phyloP scores from a whole-genome alignment of 305 asterid genomes.

The Rubia balearica region DNA sequence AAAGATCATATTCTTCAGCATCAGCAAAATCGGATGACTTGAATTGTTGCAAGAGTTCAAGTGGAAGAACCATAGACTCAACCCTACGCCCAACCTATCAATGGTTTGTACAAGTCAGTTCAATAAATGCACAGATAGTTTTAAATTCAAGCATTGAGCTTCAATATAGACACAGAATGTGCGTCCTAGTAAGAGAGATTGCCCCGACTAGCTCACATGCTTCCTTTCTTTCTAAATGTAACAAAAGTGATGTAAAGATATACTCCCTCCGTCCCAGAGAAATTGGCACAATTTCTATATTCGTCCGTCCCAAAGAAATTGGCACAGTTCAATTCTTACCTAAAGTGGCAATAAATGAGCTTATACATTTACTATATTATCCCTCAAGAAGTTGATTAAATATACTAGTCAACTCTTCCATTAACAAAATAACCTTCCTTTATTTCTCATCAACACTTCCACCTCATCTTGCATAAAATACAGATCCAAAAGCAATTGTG shows the following conservation, averaged over 20 bases:
- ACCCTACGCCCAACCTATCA: conserved; percentile 72
- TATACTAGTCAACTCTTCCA: no score
- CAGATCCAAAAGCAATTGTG: no score
- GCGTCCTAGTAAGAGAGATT: background rate
- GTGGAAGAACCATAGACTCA: conserved; percentile 75
- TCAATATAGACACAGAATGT: background rate
- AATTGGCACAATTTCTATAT: no score
- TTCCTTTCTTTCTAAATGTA: background rate
- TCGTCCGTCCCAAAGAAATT: no score
- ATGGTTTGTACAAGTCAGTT: background rate
- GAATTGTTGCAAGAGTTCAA: conserved; percentile 93
- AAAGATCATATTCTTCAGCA: conserved; percentile 62
- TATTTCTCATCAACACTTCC: no score
- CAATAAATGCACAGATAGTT: background rate
- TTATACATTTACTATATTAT: no score
- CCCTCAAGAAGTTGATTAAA: no score
- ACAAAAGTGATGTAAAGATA: background rate
- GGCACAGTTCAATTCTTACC: no score
- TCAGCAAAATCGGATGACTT: conserved; percentile 84
- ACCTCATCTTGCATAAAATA: no score
- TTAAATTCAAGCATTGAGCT: background rate
- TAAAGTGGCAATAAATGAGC: no score
- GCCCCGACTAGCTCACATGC: background rate
- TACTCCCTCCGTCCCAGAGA: no score
- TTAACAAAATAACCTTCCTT: no score